Evolutionary conservation across 2,329 filamentous ascomycete genomes (phyloP).

Genomic region (Arthrobotrys musiformis): DNA sequence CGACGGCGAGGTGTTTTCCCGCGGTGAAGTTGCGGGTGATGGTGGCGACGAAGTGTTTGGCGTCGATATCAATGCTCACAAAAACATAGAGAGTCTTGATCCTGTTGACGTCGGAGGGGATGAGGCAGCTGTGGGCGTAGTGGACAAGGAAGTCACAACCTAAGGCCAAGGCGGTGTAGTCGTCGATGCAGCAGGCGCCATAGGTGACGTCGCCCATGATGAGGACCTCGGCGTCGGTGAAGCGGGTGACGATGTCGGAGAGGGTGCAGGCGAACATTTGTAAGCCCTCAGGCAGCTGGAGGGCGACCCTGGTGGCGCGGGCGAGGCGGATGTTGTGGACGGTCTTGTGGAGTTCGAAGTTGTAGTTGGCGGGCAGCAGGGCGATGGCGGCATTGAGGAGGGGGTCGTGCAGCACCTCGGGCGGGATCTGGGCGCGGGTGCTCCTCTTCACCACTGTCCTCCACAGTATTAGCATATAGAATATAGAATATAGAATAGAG

Average conservation of each 20-base stretch:
- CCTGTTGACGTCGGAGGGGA: slow-evolving; percentile 94
- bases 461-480: no score
- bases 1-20: slow-evolving; percentile 88
- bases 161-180: slow-evolving; percentile 93
- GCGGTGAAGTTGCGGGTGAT: slow-evolving; percentile 86
- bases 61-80: slow-evolving; percentile 96
- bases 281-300: slow-evolving; percentile 97
- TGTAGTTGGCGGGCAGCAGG: slow-evolving; percentile 93
- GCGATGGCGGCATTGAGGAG: slow-evolving; percentile 87
- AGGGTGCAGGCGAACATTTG: slow-evolving; percentile 97
- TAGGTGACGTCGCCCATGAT: slow-evolving; percentile 99
- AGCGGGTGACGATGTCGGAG: slow-evolving; percentile 92
- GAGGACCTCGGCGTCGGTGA: slow-evolving; percentile 90
- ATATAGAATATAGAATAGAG: slow-evolving; percentile 60
- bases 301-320: slow-evolving; percentile 84
- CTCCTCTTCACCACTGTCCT: slow-evolving; percentile 66
- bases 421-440: slow-evolving; percentile 84
- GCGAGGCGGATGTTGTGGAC: slow-evolving; percentile 88
- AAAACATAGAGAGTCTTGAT: slow-evolving; percentile 99
- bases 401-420: slow-evolving; percentile 83
- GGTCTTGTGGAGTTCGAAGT: slow-evolving; percentile 97
- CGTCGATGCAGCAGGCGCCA: slow-evolving; percentile 97
- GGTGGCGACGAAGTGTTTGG: slow-evolving; percentile 83
- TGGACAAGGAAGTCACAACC: slow-evolving; percentile 95
- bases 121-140: slow-evolving; percentile 95